These are phyloP conservation scores for Ceratobasidium sp. DNA, from an alignment of 1,284 basidiomycete genomes.

Conservation along the genomic window DNA sequence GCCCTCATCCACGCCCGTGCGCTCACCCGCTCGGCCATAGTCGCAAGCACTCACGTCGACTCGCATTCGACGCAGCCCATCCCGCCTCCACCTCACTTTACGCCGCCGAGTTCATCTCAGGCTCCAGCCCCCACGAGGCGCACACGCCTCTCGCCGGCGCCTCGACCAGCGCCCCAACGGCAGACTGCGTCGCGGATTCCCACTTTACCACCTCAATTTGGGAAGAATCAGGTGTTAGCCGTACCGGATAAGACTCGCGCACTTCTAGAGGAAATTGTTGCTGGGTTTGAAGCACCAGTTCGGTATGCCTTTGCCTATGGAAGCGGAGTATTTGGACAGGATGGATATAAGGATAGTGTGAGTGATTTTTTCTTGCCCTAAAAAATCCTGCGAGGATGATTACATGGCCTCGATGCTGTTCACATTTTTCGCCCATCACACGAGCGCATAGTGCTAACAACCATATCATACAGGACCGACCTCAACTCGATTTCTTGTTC, in stretches of 20 bases:
- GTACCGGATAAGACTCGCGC: constrained; percentile 81
- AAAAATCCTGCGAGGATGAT: constrained; percentile 55
- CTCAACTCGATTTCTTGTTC: constrained; percentile 96
- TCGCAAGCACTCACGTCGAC: constrained; percentile 23
- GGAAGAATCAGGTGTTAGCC: constrained; percentile 82
- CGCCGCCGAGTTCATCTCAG: constrained; percentile 39
- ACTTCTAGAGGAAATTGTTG: constrained; percentile 80
- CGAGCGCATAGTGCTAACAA: constrained; percentile 21
- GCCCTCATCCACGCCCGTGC: constrained; percentile 29
- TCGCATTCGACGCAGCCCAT: constrained; percentile 39
- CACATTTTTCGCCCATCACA: neutral
- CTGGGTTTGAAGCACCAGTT: constrained; percentile 84
- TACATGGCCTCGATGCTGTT: neutral
- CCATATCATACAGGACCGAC: constrained; percentile 55
- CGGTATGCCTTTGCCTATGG: constrained; percentile 95
- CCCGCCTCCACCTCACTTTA: constrained; percentile 42
- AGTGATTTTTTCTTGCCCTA: neutral
- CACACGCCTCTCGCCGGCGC: constrained; percentile 38
- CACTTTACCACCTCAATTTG: constrained; percentile 76
- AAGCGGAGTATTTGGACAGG: constrained; percentile 92
- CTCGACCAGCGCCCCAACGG: constrained; percentile 37
- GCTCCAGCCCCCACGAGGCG: constrained; percentile 36
- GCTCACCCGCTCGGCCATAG: constrained; percentile 27
- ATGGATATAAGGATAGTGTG: constrained; percentile 68
- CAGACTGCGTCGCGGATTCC: constrained; percentile 34